A percentile compares a stretch with the other conserved stretches of the same genome.
These are phyloP conservation scores for Thraustotheca clavata DNA, from an alignment of 352 stramenopile species.

Conservation along the genomic window DNA sequence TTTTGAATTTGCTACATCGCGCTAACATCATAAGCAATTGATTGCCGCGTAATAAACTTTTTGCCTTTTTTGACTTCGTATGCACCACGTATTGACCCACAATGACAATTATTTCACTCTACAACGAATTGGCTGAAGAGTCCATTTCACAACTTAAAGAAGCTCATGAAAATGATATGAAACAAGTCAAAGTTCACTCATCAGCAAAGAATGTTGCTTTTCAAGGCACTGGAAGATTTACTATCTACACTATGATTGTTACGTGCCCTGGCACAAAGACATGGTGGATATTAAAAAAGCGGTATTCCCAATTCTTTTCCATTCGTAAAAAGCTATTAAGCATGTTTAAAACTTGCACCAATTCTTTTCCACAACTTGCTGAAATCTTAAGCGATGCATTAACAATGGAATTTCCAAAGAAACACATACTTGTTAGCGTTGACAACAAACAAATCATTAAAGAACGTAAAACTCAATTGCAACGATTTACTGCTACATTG, in stretches of 20 bases:
- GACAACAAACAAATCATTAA: slow-evolving; percentile 4
- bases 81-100: not conserved
- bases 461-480: slow-evolving; percentile 2
- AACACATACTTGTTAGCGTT: not conserved
- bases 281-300: slow-evolving; percentile 83
- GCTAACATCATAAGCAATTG: not conserved
- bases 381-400: not conserved
- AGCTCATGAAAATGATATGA: slow-evolving; percentile 14
- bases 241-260: slow-evolving; percentile 83
- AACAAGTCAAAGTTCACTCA: slow-evolving; percentile 28
- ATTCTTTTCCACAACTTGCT: not conserved
- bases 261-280: slow-evolving; percentile 76
- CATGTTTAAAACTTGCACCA: not conserved
- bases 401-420: slow-evolving; percentile 3
- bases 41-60: not conserved
- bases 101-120: not conserved
- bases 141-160: not conserved
- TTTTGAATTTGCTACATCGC: not conserved
- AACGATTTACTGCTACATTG: not conserved
- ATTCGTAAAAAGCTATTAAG: slow-evolving; percentile 58
- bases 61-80: not conserved
- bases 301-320: slow-evolving; percentile 77
- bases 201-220: slow-evolving; percentile 39
- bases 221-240: slow-evolving; percentile 39
- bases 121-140: not conserved